phyloP scores from a whole-genome alignment of 2,329 filamentous ascomycete species.

The Teratosphaeria nubilosa region DNA sequence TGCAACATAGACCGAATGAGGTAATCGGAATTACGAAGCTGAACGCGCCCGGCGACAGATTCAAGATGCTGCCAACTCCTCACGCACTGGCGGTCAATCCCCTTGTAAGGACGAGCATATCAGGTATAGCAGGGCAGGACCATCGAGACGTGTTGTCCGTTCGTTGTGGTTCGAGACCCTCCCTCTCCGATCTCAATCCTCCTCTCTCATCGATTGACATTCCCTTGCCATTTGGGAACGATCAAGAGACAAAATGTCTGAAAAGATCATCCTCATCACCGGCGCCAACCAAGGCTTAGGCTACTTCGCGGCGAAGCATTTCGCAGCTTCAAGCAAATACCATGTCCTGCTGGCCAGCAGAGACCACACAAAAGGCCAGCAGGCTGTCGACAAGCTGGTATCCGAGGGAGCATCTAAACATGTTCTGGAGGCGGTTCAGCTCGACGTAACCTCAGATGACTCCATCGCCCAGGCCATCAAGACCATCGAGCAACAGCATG shows the following conservation, averaged over 20 bases:
- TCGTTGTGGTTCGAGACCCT: background rate
- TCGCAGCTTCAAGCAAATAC: constrained; percentile 30
- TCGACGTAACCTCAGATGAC: constrained; percentile 35
- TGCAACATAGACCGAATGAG: background rate
- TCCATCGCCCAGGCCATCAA: constrained; percentile 31
- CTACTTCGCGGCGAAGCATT: constrained; percentile 31
- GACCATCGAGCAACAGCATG: constrained; percentile 18
- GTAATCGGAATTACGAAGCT: background rate
- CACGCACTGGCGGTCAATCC: no score
- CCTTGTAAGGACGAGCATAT: background rate
- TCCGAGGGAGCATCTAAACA: constrained; percentile 14
- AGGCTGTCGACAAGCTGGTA: constrained; percentile 22
- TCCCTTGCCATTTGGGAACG: no score
- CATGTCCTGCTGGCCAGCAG: constrained; percentile 33
- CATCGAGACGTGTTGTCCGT: background rate
- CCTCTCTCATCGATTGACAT: no score
- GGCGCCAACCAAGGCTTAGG: constrained; percentile 39
- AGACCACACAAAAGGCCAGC: constrained; percentile 24
- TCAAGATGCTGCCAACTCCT: background rate
- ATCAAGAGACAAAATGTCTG: background rate
- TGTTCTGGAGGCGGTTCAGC: constrained; percentile 28
- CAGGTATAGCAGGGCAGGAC: background rate
- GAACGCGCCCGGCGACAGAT: background rate
- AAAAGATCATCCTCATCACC: constrained; percentile 23
- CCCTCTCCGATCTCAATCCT: background rate